These are phyloP conservation scores for Yamagishiella unicocca DNA, from an alignment of 139 green algal species.

Conservation along the genomic window DNA sequence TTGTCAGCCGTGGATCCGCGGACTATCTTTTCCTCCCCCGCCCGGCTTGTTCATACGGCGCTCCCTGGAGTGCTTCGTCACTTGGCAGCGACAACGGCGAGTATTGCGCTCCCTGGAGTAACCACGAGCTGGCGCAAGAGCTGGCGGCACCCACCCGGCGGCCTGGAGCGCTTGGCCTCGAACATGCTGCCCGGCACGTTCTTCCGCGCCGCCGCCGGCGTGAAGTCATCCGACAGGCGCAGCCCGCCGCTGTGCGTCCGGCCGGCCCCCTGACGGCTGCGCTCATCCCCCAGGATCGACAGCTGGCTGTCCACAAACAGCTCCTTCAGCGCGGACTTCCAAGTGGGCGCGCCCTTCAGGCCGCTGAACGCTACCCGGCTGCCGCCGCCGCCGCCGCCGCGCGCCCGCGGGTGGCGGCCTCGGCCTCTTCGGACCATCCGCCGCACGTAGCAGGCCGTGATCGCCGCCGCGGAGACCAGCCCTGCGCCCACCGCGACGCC, in stretches of 20 bases:
- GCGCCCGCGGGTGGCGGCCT: neutral
- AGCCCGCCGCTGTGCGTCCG: neutral
- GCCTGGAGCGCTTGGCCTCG: conserved; percentile 12
- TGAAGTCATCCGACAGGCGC: neutral
- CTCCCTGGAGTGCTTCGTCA: too few species aligned
- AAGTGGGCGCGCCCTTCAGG: too few species aligned
- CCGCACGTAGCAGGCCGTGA: neutral
- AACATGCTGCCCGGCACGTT: conserved; percentile 1
- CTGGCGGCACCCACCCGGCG: conserved; percentile 5
- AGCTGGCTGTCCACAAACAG: neutral
- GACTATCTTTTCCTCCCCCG: too few species aligned
- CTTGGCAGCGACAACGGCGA: too few species aligned
- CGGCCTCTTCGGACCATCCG: neutral
- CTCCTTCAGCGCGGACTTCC: neutral
- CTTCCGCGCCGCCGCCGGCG: neutral
- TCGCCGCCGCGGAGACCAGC: neutral
- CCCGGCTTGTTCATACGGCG: too few species aligned
- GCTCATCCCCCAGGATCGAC: neutral
- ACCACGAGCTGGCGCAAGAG: too few species aligned
- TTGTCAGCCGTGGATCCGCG: too few species aligned
- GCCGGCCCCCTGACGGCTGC: neutral
- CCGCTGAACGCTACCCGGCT: neutral
- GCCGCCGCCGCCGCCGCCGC: neutral
- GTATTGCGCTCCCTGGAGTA: too few species aligned
- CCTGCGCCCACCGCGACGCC: neutral